A percentile compares a stretch with the other conserved stretches of the same genome.
Evolutionary conservation across 1,284 basidiomycete species (phyloP).

Genomic region (Moesziomyces sp.): DNA sequence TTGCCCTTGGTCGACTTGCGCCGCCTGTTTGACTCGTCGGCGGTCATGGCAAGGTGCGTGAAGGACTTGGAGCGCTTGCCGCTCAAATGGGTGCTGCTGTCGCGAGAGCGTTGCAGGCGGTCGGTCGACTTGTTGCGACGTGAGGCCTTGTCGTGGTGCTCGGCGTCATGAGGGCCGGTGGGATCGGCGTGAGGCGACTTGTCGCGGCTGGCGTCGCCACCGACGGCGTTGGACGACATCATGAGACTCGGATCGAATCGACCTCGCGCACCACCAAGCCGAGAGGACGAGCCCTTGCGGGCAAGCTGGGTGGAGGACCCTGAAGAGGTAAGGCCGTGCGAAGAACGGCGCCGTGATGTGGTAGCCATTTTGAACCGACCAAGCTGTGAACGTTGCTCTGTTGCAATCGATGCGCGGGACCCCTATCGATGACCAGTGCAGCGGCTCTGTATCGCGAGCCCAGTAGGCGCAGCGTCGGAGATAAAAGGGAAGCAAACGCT

Average conservation of each 20-base stretch:
- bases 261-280: slow-evolving; percentile 32
- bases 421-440: too few relatives aligned
- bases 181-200: slow-evolving; percentile 22
- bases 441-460: too few relatives aligned
- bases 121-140: slow-evolving; percentile 55
- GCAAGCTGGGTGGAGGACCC: slow-evolving; percentile 48
- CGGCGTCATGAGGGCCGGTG: slow-evolving; percentile 11
- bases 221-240: slow-evolving; percentile 52
- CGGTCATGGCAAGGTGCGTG: slow-evolving; percentile 45
- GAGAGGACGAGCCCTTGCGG: slow-evolving; percentile 38
- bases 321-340: slow-evolving; percentile 43
- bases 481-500: too few relatives aligned
- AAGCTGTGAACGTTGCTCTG: neutral
- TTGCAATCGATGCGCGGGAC: neutral
- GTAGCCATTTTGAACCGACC: slow-evolving; percentile 28
- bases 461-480: too few relatives aligned
- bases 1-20: slow-evolving; percentile 31
- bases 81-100: slow-evolving; percentile 50
- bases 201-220: slow-evolving; percentile 19
- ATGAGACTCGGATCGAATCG: slow-evolving; percentile 54
- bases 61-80: slow-evolving; percentile 54
- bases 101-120: slow-evolving; percentile 42
- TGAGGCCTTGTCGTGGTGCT: slow-evolving; percentile 14
- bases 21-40: slow-evolving; percentile 26
- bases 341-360: slow-evolving; percentile 35